Conservation (phyloP, 352 stramenopile species). For the Phytophthora pluvialis region DNA sequence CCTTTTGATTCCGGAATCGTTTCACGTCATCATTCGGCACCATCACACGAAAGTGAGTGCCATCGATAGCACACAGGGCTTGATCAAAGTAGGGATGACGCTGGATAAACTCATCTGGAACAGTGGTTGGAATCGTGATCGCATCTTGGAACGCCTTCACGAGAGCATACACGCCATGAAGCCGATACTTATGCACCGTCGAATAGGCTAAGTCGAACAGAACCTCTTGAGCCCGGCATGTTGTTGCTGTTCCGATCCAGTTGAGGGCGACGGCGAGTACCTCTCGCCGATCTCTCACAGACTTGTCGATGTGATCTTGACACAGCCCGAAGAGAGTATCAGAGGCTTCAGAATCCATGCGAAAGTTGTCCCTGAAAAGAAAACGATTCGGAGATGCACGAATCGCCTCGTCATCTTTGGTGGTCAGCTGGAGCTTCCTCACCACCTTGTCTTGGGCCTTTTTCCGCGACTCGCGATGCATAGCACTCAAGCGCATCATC, state of each 20-base stretch:
- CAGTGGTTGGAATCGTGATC: constrained; percentile 2
- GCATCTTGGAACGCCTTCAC: background rate
- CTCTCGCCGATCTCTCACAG: background rate
- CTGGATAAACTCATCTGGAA: constrained; percentile 2
- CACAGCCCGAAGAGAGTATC: constrained; percentile 9
- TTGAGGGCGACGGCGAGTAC: constrained; percentile 1
- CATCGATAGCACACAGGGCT: constrained; percentile 21
- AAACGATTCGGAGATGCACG: background rate
- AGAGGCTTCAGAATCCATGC: constrained; percentile 4
- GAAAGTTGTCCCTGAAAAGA: constrained; percentile 12
- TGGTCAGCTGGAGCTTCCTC: too few species aligned
- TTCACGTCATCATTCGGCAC: constrained; percentile 17
- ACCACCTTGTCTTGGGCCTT: too few species aligned
- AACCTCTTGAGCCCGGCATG: constrained; percentile 7
- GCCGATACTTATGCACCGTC: constrained; percentile 11
- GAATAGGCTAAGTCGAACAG: constrained; percentile 13
- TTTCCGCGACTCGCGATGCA: too few species aligned
- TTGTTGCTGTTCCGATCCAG: constrained; percentile 7
- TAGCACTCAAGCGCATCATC: too few species aligned
- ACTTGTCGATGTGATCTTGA: background rate
- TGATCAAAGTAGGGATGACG: constrained; percentile 18
- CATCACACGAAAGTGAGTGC: constrained; percentile 15
- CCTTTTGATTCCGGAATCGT: constrained; percentile 15
- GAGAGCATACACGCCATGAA: constrained; percentile 7
- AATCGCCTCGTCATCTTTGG: background rate